Evolutionary conservation across 2,329 filamentous ascomycete genomes (phyloP), one percentile per base, ranked within the genome.

Genomic region (Triangularia setosa): DNA sequence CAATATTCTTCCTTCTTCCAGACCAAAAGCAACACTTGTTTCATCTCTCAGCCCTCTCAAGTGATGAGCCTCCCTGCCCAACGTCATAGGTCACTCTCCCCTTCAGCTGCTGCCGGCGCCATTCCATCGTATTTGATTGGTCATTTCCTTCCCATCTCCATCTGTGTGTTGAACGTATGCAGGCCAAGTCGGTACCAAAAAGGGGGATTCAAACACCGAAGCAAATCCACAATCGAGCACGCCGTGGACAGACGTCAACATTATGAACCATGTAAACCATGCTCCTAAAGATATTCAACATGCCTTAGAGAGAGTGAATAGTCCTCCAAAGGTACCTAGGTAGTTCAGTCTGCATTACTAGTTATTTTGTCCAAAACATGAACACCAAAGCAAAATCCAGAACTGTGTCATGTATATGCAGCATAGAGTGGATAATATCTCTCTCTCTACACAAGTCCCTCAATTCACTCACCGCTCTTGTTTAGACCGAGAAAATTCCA

Each of bases 31-130:
- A 23, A 18, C 33, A 24, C 35, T 53, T 61, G 64, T 64, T 66
- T 67, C 65, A 65, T 61, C 25, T 65, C 27, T 67, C 65, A 67
- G 65, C 63, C 65, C 40, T 63, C 60, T 62, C 58, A 55, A n/a
- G 58, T 62, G 33, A 48, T 48, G 54, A 53, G 58, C 44, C 33
- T 33, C 53, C 35, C n/a, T 48, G n/a, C 40, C n/a, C 40, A 21
- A 48, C 40, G 40, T 23, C 40, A 48, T 48, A 48, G 40, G 40
- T 21, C 40, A 3, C n/a, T 48, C 40, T 14, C 11, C 40, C n/a
- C 18, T 48, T 48, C 40, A 48, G 40, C 40, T 48, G 40, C 40
- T 48, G 40, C 18, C 18, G n/a, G 40, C 40, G 40, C 40, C 7
- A 11, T 21, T 18, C 7, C 40, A 48, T 12, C 40, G 8, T 9